A percentile compares a stretch with the other conserved stretches of the same genome.
These are phyloP conservation scores for Geosmithia morbida DNA, from an alignment of 2,329 filamentous ascomycete genomes.

Conservation along the genomic window DNA sequence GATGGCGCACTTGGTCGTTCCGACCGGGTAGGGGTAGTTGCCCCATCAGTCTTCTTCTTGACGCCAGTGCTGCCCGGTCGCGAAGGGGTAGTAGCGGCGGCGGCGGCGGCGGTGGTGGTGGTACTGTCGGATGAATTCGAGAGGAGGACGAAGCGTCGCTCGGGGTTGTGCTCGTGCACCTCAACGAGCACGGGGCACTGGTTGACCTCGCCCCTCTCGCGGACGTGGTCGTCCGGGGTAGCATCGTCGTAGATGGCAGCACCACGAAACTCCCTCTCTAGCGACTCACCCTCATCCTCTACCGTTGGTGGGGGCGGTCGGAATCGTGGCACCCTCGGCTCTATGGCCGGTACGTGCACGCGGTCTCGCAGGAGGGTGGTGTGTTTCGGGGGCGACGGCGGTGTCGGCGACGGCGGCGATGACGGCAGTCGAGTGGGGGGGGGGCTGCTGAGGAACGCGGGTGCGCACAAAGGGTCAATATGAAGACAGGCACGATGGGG, in stretches of 20 bases:
- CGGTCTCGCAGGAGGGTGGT: background rate
- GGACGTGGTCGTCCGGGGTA: slow-evolving; percentile 32
- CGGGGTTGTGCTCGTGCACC: slow-evolving; percentile 42
- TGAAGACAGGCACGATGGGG: background rate
- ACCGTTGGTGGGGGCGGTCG: slow-evolving; percentile 45
- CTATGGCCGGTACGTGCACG: background rate
- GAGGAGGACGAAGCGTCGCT: slow-evolving; percentile 51
- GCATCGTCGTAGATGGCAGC: slow-evolving; percentile 15
- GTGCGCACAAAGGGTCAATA: background rate
- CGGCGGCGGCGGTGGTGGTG: background rate
- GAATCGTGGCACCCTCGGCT: background rate
- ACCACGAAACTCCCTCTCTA: slow-evolving; percentile 43
- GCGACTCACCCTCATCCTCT: slow-evolving; percentile 52
- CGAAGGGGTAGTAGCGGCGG: too few relatives aligned
- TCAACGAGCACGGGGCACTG: slow-evolving; percentile 55
- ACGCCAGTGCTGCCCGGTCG: too few relatives aligned
- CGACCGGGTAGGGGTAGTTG: background rate
- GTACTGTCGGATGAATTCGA: slow-evolving; percentile 11
- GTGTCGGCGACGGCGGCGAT: background rate
- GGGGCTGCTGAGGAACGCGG: background rate
- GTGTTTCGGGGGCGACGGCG: slow-evolving; percentile 1
- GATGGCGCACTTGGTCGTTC: background rate
- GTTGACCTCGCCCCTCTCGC: slow-evolving; percentile 49
- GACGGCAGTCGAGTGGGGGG: background rate
- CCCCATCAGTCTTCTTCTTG: background rate